Conservation (phyloP, 176 grass and related monocot species). For the Oryza punctata region DNA sequence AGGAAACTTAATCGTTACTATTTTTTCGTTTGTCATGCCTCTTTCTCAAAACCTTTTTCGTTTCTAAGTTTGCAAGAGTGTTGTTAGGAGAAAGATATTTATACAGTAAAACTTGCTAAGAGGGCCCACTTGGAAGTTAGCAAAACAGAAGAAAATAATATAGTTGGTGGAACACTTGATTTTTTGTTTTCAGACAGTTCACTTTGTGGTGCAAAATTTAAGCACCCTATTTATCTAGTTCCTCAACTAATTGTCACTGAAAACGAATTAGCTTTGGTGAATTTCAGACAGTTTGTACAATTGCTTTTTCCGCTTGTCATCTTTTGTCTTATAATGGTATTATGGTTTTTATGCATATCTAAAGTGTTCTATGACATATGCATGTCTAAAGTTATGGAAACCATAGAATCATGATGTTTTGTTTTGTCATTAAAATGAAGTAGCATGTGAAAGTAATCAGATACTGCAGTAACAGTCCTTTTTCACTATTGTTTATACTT, state of each 20-base stretch:
- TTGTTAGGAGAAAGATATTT: background rate
- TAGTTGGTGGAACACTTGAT: background rate
- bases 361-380: no score
- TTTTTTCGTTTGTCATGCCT: background rate
- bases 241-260: background rate
- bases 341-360: background rate
- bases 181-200: background rate
- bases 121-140: background rate
- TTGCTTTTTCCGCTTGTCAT: background rate
- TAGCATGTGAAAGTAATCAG: background rate
- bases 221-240: background rate
- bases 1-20: background rate
- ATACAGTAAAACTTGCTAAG: background rate
- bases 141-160: background rate
- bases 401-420: background rate
- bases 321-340: background rate
- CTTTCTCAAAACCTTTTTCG: background rate
- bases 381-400: background rate
- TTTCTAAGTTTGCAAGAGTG: background rate
- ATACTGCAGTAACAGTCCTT: background rate
- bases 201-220: background rate
- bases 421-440: constrained; percentile 14
- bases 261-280: background rate
- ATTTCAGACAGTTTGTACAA: background rate
- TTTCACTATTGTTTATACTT: constrained; percentile 23